Evolutionary conservation across 257 asterid species (phyloP), one percentile per base, ranked within the genome.

Genomic region (Catharanthus roseus): DNA sequence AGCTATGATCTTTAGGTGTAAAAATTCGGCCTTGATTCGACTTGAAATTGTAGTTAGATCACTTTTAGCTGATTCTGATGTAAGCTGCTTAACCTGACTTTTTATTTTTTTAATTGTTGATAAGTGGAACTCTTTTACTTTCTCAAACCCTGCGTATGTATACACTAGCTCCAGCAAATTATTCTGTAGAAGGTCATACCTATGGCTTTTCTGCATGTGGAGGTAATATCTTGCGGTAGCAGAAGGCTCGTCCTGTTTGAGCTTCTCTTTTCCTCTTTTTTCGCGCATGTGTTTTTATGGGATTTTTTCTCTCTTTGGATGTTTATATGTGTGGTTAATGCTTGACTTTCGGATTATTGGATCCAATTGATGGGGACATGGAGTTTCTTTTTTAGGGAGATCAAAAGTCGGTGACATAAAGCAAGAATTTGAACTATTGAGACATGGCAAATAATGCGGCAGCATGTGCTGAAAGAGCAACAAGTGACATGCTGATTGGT

Each of bases 381-480:
- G 15, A 71, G 33, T 50, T 15, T 10, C 42, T 9, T 18, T 61
- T 72, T 2, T 57, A 55, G 56, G 78, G 71, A 56, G 74, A 71
- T 67, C 65, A 65, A 71, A 71, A 69, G 63, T 61, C 45, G 72
- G 76, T 80, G 67, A 70, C 42, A 39, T 36, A 58, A 77, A 73
- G 72, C 61, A 72, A 65, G 75, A n/a, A 64, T 56, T 67, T 50
- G 54, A 68, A 79, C 41, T 56, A 64, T 68, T 62, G 60, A 81
- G 74, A 79, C 57, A 95, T 95, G 99, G 95, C 93, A 26, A 91
- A 81, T 61, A 61, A 72, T 72, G 97, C 95, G 21, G 97, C 86
- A 28, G 89, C 92, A 51, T 75, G 91, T 86, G 95, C 96, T 70
- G 99, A 95, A 82, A 89, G 99, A 81, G 99, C 99, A 36, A 95